phyloP scores from a whole-genome alignment of 345 rosid genomes.

The Euclidium syriacum region DNA sequence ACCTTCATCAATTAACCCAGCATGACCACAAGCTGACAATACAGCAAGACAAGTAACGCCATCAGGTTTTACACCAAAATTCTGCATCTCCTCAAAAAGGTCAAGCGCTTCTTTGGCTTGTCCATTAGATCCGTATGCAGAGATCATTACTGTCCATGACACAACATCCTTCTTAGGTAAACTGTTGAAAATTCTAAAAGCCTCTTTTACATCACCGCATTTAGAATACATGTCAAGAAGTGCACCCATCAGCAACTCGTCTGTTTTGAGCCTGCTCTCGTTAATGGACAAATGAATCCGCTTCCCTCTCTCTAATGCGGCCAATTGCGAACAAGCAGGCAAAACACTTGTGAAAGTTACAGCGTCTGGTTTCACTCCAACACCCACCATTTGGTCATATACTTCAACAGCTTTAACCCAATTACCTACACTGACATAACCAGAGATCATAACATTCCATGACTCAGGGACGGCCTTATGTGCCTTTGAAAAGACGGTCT shows the following conservation, averaged over 20 bases:
- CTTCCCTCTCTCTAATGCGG: constrained; percentile 62
- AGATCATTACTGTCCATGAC: constrained; percentile 73
- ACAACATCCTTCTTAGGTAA: constrained; percentile 52
- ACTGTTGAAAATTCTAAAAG: constrained; percentile 36
- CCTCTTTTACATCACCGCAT: constrained; percentile 73
- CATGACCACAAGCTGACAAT: constrained; percentile 70
- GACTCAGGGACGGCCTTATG: constrained; percentile 27
- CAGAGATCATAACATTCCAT: constrained; percentile 74
- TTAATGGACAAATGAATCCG: constrained; percentile 44
- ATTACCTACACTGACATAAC: constrained; percentile 42
- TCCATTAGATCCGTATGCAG: constrained; percentile 72
- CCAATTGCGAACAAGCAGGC: constrained; percentile 63
- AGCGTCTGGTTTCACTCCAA: constrained; percentile 48
- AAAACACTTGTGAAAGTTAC: constrained; percentile 53
- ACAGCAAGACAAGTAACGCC: constrained; percentile 56
- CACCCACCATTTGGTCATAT: constrained; percentile 41
- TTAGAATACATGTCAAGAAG: constrained; percentile 83
- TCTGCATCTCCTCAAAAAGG: constrained; percentile 51
- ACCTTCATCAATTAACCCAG: constrained; percentile 59
- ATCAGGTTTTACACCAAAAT: constrained; percentile 46
- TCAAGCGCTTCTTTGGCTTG: constrained; percentile 47
- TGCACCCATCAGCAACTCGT: constrained; percentile 58
- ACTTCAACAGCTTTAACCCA: constrained; percentile 48
- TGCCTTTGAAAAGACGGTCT: constrained; percentile 38
- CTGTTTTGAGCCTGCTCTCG: constrained; percentile 31